phyloP scores from a whole-genome alignment of 2,329 filamentous ascomycete species.

The Fusarium sp. region DNA sequence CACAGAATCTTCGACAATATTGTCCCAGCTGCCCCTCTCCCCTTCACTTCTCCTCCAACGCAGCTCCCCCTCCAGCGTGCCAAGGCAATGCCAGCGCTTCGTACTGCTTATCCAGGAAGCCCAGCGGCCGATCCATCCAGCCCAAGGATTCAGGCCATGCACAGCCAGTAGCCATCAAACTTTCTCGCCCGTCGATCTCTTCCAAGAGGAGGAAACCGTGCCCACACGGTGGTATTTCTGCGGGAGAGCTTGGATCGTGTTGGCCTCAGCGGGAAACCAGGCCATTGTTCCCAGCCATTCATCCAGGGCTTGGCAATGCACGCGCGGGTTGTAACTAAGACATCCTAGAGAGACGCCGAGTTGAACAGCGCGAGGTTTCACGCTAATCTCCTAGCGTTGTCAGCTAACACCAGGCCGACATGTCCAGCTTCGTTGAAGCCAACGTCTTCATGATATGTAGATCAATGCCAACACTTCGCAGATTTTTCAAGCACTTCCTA shows the following conservation, averaged over 20 bases:
- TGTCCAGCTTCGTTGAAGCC: conserved; percentile 53
- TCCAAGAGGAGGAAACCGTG: background rate
- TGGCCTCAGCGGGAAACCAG: background rate
- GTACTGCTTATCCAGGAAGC: no score
- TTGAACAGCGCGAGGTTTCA: conserved; percentile 1
- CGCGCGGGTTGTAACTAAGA: background rate
- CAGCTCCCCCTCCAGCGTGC: no score
- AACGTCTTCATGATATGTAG: conserved; percentile 60
- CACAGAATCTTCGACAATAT: no score
- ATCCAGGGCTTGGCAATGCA: conserved; percentile 6
- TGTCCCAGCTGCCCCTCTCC: no score
- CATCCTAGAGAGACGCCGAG: background rate
- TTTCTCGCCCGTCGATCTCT: background rate
- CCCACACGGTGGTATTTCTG: no score
- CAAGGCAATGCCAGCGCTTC: no score
- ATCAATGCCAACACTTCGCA: conserved; percentile 57
- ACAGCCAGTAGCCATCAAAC: no score
- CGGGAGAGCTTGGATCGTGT: background rate
- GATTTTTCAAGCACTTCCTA: conserved; percentile 54
- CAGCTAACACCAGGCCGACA: background rate
- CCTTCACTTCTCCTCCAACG: no score
- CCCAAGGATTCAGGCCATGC: no score
- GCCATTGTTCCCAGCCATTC: conserved; percentile 10
- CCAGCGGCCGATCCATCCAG: no score
- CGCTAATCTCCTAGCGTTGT: background rate